Evolutionary conservation across 495 filamentous ascomycete species (phyloP).

Genomic region (Penicillium chermesinum): DNA sequence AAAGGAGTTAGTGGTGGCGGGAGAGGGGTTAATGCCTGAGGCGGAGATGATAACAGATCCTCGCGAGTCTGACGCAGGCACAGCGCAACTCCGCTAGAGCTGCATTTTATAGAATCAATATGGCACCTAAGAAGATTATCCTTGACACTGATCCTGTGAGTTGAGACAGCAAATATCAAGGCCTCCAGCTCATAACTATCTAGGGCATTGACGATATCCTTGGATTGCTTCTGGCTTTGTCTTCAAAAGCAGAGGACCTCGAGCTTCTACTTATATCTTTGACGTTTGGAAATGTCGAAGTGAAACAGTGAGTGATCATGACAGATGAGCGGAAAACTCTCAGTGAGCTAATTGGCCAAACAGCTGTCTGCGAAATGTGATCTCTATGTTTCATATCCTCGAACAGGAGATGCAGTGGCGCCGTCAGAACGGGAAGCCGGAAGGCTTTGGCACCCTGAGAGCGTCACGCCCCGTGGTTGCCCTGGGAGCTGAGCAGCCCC

Average conservation of each 20-base stretch:
- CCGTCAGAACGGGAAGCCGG: constrained; percentile 52
- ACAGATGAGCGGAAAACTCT: background rate
- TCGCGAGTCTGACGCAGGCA: too few relatives aligned
- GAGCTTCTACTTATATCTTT: constrained; percentile 86
- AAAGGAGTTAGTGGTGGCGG: background rate
- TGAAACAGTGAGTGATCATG: constrained; percentile 54
- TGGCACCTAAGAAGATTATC: constrained; percentile 62
- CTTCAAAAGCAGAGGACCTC: constrained; percentile 76
- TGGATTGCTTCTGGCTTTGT: constrained; percentile 77
- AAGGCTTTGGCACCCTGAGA: constrained; percentile 65
- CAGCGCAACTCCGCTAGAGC: too few relatives aligned
- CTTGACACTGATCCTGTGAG: constrained; percentile 87
- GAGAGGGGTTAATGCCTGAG: background rate
- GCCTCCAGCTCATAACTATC: constrained; percentile 1
- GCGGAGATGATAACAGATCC: background rate
- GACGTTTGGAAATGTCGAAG: constrained; percentile 87
- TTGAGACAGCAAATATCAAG: too few relatives aligned
- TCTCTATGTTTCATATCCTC: constrained; percentile 88
- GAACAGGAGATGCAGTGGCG: constrained; percentile 89
- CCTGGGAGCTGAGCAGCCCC: constrained; percentile 75
- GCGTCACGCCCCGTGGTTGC: constrained; percentile 75
- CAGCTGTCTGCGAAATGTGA: constrained; percentile 83
- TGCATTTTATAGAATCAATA: background rate
- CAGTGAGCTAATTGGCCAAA: too few relatives aligned
- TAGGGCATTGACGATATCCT: constrained; percentile 90